Evolutionary conservation across 2,329 filamentous ascomycete species (phyloP).

Genomic region (Fusarium graminum): DNA sequence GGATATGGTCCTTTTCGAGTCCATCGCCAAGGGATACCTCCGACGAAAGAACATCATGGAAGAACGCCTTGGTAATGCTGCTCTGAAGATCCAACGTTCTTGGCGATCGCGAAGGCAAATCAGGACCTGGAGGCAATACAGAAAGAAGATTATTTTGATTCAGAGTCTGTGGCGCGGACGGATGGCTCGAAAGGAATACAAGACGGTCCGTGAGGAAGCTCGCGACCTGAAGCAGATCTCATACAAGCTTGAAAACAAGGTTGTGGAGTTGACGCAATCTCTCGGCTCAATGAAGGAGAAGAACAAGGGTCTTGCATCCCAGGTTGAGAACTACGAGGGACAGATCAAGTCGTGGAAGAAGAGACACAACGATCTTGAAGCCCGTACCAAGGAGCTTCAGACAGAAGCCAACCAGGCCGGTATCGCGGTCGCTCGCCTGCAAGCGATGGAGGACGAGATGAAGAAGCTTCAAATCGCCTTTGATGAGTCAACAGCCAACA

Average conservation of each 20-base stretch:
- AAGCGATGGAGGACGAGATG: constrained; percentile 96
- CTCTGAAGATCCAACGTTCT: constrained; percentile 87
- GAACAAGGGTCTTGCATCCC: constrained; percentile 88
- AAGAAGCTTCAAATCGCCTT: constrained; percentile 88
- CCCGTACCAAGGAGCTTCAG: constrained; percentile 92
- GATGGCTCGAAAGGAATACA: constrained; percentile 84
- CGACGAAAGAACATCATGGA: constrained; percentile 93
- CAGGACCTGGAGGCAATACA: constrained; percentile 86
- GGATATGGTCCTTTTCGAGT: constrained; percentile 89
- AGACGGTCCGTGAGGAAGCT: constrained; percentile 91
- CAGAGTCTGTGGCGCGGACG: constrained; percentile 95
- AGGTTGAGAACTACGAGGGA: constrained; percentile 95
- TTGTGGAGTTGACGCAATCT: constrained; percentile 95
- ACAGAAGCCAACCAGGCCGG: constrained; percentile 97
- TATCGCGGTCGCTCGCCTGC: constrained; percentile 90
- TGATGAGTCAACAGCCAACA: constrained; percentile 89
- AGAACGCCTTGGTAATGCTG: constrained; percentile 91
- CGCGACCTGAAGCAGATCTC: constrained; percentile 99
- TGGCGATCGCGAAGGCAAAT: constrained; percentile 87
- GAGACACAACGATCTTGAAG: constrained; percentile 89
- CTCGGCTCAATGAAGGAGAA: constrained; percentile 92
- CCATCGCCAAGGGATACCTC: constrained; percentile 90
- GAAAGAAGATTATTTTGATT: constrained; percentile 87
- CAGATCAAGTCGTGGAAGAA: constrained; percentile 98
- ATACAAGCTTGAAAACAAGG: constrained; percentile 99